Conservation (phyloP, 2,329 filamentous ascomycete species). For the Pseudopyrenochaeta lycopersici region DNA sequence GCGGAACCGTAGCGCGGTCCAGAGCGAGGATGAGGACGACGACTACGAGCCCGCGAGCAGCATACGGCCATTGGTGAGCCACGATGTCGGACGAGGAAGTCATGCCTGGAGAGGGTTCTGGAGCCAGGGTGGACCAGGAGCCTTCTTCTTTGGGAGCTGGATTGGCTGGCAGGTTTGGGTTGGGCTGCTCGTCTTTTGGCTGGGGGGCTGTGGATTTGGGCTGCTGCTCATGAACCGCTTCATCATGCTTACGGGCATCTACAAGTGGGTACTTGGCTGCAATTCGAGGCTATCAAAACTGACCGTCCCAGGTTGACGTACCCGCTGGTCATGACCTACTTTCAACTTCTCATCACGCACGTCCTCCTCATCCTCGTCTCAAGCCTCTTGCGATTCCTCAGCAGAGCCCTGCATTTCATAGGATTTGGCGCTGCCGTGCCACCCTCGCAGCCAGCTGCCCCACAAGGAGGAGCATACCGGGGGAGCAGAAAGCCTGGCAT, state of each 20-base stretch:
- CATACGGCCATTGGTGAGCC: conserved; percentile 50
- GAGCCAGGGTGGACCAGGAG: conserved; percentile 57
- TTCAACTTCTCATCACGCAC: conserved; percentile 62
- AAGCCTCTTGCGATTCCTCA: conserved; percentile 58
- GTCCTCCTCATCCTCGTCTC: conserved; percentile 58
- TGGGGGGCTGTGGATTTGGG: conserved; percentile 58
- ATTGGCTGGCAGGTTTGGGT: conserved; percentile 60
- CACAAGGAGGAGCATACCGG: conserved; percentile 42
- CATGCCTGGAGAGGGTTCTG: conserved; percentile 29
- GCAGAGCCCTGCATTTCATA: conserved; percentile 52
- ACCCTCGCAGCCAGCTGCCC: conserved; percentile 50
- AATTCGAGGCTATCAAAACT: conserved; percentile 12
- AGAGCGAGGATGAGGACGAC: conserved; percentile 60
- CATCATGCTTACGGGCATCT: conserved; percentile 60
- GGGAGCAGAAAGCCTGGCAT: conserved; percentile 32
- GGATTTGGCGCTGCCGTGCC: conserved; percentile 56
- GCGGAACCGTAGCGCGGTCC: conserved; percentile 52
- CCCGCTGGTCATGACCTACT: conserved; percentile 60
- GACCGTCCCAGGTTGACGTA: conserved; percentile 58
- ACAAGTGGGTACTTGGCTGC: conserved; percentile 41
- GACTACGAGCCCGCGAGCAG: conserved; percentile 47
- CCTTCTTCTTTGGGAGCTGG: conserved; percentile 58
- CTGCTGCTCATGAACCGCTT: conserved; percentile 62
- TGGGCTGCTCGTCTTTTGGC: conserved; percentile 58
- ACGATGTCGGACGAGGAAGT: conserved; percentile 39